These are phyloP conservation scores for Amaranthus cruentus DNA, from an alignment of 148 eudicot species.

Conservation along the genomic window DNA sequence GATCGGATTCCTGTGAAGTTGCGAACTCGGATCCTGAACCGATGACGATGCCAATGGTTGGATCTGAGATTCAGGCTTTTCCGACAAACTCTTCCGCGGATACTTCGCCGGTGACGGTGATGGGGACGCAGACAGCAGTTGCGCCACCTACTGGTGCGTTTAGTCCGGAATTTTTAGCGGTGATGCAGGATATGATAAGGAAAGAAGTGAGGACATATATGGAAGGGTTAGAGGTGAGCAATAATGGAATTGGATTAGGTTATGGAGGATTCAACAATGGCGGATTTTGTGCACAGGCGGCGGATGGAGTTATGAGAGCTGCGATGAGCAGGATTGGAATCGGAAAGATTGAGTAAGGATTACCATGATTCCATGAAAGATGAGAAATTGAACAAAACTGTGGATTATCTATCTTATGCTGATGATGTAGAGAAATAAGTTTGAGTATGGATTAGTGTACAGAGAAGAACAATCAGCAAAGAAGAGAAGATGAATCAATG, in stretches of 20 bases:
- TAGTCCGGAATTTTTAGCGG: conserved; percentile 53
- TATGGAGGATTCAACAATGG: neutral
- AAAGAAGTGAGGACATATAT: conserved; percentile 77
- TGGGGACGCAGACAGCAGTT: no score
- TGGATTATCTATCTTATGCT: neutral
- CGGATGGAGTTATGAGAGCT: conserved; percentile 47
- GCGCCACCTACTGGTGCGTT: conserved; percentile 8
- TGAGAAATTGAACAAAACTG: neutral
- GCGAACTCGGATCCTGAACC: conserved; percentile 16
- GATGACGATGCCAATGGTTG: neutral
- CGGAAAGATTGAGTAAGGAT: conserved; percentile 44
- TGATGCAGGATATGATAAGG: conserved; percentile 85
- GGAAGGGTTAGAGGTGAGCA: conserved; percentile 42
- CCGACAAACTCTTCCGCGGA: neutral
- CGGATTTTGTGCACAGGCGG: conserved; percentile 37
- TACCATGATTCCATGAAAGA: no score
- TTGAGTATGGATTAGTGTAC: no score
- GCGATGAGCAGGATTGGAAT: conserved; percentile 53
- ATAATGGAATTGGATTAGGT: neutral
- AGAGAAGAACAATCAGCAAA: no score
- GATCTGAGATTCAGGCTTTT: neutral
- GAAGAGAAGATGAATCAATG: neutral
- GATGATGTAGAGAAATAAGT: no score
- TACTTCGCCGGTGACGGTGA: no score
- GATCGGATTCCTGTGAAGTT: conserved; percentile 34